Evolutionary conservation across 331 rosid genomes (phyloP).

Genomic region (Cucumis variabilis): DNA sequence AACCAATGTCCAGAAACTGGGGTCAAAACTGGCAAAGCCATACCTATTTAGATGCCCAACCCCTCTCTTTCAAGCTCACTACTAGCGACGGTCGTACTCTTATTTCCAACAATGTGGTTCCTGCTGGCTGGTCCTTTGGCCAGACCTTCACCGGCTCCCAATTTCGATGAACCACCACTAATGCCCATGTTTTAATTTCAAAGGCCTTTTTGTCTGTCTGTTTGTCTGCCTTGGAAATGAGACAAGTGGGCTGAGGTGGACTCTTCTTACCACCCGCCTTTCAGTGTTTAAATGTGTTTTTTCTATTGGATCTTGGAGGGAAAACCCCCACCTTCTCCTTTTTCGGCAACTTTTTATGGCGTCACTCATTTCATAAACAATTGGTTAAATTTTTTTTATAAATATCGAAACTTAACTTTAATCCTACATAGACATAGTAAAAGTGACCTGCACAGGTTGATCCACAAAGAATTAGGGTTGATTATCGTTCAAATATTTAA

Average conservation of each 20-base stretch:
- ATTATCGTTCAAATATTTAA: no score
- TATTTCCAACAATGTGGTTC: constrained; percentile 35
- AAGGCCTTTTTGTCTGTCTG: not conserved
- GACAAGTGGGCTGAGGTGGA: constrained; percentile 14
- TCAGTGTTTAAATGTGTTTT: not conserved
- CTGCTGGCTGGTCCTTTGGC: constrained; percentile 41
- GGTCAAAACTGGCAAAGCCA: constrained; percentile 49
- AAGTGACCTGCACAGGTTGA: no score
- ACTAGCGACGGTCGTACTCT: constrained; percentile 43
- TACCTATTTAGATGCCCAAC: constrained; percentile 23
- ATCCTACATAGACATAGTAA: no score
- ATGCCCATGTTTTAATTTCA: not conserved
- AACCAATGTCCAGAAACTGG: constrained; percentile 42
- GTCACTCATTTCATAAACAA: no score
- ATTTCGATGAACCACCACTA: not conserved
- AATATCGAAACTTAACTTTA: no score
- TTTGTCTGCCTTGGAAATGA: not conserved
- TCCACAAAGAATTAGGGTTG: no score
- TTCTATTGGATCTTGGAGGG: not conserved
- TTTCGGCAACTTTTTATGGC: no score
- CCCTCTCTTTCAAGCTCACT: constrained; percentile 37
- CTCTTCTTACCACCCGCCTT: constrained; percentile 11
- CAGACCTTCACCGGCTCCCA: constrained; percentile 36
- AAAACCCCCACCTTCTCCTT: not conserved
- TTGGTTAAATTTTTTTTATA: no score